Evolutionary conservation across 371 early-diverging fungal species (phyloP), one percentile per base, ranked within the genome.

Genomic region (Lichtheimia ornata): DNA sequence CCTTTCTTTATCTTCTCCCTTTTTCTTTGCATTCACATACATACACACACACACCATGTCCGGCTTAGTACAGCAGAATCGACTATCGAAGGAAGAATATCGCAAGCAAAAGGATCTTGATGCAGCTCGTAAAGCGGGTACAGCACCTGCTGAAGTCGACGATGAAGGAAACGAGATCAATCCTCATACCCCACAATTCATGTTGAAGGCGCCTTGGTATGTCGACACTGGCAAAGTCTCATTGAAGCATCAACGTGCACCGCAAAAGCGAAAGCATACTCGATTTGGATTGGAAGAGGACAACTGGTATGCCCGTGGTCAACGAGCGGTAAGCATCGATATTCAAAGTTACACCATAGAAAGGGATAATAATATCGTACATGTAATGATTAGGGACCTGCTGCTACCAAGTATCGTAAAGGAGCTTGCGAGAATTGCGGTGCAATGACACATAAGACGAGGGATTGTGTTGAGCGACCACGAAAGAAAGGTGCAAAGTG

Each of bases 181-280:
- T 75, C 99, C 99, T n/a, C 97, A 98, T 67, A 98, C 98, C 47
- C 99, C 99, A 3, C 91, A 95, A 61, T 98, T 94, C 72, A 97
- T 97, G 81, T 84, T 95, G 12, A 85, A 94, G 40, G 96, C 97
- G 50, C 98, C 98, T 65, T 98, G 93, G 98, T 98, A 98, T 72
- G 84, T 96, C 52, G 93, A 93, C 69, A 91, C 90, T 47, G 92
- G 94, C 28, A 86, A 88, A 67, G 82, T 92, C 0, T 91, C 94
- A 3, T 82, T 98, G 55, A 93, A 95, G 68, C 97, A 98, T 83
- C 97, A 97, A 73, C 82, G 87, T 40, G 83, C 84, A 52, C 77
- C 70, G 12, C 70, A 72, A 17, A 75, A 75, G 44, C 66, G 75
- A 27, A 67, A 66, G 42, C 73, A 61, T 0, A 56, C 65, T 7